Percentiles rank a stretch among this genome's conserved stretches.
Conservation (phyloP, 257 asterid species). For the Hygrophila difformis region DNA sequence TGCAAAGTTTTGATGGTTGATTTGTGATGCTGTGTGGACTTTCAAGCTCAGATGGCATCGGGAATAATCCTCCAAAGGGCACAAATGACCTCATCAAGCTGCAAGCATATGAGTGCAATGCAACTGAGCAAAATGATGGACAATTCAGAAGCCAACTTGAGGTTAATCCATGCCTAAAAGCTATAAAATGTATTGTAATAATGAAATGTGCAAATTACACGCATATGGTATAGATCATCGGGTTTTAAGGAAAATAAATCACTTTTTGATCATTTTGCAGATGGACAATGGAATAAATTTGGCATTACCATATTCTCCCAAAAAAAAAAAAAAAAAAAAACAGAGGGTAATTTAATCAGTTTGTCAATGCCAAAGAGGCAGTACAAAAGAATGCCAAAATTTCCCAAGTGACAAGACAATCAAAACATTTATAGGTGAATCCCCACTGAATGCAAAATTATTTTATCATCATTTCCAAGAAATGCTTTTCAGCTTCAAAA, state of each 20-base stretch:
- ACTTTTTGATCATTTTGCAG: no score
- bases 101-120: conserved; percentile 24
- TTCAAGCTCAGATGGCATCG: conserved; percentile 64
- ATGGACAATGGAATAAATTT: background rate
- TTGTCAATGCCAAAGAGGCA: background rate
- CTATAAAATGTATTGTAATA: no score
- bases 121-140: conserved; percentile 25
- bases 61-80: conserved; percentile 89
- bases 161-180: conserved; percentile 1
- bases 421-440: conserved; percentile 1
- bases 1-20: conserved; percentile 45
- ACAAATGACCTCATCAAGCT: conserved; percentile 96
- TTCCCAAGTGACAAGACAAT: background rate
- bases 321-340: no score
- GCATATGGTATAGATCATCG: no score
- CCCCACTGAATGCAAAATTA: background rate
- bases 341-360: background rate
- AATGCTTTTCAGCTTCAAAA: background rate
- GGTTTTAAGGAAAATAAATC: no score
- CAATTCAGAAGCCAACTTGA: conserved; percentile 18
- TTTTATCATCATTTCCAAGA: no score
- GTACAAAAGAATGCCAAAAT: background rate
- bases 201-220: no score
- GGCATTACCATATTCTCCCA: no score
- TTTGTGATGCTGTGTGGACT: conserved; percentile 22